Conservation (phyloP, 1,284 basidiomycete genomes). For the Quambalaria eucalypti region DNA sequence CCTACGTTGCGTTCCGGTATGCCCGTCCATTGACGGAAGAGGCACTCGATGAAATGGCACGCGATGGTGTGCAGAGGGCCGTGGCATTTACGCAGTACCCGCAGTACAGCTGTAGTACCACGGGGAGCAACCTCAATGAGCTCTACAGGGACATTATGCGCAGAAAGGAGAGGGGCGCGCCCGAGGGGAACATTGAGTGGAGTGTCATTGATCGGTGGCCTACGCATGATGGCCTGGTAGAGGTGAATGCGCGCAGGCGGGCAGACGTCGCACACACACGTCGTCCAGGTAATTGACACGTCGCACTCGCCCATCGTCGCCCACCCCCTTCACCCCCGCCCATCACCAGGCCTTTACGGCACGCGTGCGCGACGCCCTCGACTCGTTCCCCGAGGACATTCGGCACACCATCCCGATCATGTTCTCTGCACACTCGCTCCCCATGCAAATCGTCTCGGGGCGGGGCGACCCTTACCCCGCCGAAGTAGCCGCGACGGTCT, state of each 20-base stretch:
- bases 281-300: background rate
- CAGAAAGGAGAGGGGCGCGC: conserved; percentile 36
- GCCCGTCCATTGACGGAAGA: conserved; percentile 79
- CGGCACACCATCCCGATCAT: conserved; percentile 72
- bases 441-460: conserved; percentile 55
- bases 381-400: conserved; percentile 61
- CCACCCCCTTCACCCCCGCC: background rate
- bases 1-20: conserved; percentile 64
- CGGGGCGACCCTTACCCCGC: conserved; percentile 94
- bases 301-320: background rate
- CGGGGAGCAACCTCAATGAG: conserved; percentile 92
- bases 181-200: conserved; percentile 68
- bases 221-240: conserved; percentile 82
- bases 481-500: conserved; percentile 82
- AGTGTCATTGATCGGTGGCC: conserved; percentile 98
- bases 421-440: conserved; percentile 95
- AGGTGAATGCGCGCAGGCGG: conserved; percentile 51
- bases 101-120: conserved; percentile 96
- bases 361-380: conserved; percentile 74
- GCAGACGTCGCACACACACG: background rate
- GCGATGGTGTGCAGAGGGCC: conserved; percentile 82
- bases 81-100: conserved; percentile 98
- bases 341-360: conserved; percentile 70
- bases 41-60: conserved; percentile 72
- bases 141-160: conserved; percentile 58